These are phyloP conservation scores for Colletotrichum orbiculare DNA, from an alignment of 2,329 filamentous ascomycete genomes.

Conservation along the genomic window DNA sequence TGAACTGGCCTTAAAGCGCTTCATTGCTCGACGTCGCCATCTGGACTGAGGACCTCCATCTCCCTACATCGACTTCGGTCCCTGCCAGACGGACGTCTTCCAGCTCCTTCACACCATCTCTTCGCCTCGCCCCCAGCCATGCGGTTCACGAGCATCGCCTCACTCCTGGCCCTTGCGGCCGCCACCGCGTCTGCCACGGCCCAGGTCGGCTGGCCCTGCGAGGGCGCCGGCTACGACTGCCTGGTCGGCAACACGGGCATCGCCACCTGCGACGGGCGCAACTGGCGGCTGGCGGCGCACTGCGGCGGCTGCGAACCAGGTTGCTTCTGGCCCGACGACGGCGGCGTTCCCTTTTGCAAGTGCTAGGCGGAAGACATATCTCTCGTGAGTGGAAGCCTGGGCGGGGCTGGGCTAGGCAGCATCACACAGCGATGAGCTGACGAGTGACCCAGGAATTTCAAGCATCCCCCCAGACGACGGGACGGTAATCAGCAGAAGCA, in stretches of 20 bases:
- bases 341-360: background rate
- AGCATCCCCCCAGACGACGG: no score
- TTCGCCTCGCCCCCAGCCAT: background rate
- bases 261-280: slow-evolving; percentile 6
- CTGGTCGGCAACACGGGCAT: background rate
- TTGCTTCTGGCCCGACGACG: background rate
- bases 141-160: slow-evolving; percentile 2
- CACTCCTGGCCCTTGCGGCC: slow-evolving; percentile 1
- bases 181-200: slow-evolving; percentile 2
- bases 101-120: background rate
- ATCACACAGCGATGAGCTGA: no score
- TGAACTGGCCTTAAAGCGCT: no score
- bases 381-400: no score
- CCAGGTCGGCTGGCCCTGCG: slow-evolving; percentile 5
- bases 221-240: slow-evolving; percentile 11
- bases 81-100: background rate
- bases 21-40: no score
- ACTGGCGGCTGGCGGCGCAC: slow-evolving; percentile 8
- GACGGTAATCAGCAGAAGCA: no score
- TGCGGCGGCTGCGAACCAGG: slow-evolving; percentile 4
- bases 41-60: no score
- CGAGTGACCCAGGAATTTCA: no score
- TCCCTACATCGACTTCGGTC: no score
- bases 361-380: background rate
- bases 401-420: no score